A percentile compares a stretch with the other conserved stretches of the same genome.
Conservation (phyloP, 345 rosid genomes). For the Syzygium aromaticum region DNA sequence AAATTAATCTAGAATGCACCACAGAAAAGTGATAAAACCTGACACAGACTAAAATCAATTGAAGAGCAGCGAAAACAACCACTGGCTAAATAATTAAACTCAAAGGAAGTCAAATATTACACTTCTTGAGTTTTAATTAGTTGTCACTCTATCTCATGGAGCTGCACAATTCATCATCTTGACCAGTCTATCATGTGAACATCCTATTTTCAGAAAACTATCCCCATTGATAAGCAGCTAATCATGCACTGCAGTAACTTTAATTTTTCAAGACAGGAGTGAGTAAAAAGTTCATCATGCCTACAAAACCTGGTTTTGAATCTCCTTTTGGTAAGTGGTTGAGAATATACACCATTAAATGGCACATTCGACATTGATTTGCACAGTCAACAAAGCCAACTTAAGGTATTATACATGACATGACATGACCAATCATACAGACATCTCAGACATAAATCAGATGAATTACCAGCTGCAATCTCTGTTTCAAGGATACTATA, state of each 20-base stretch:
- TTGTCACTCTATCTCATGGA: not conserved
- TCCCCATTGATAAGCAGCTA: not conserved
- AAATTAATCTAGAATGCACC: not conserved
- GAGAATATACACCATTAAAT: not conserved
- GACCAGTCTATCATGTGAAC: not conserved
- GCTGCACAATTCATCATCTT: not conserved
- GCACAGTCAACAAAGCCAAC: not conserved
- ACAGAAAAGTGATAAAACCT: not conserved
- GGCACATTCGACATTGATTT: not conserved
- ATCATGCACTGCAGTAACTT: not conserved
- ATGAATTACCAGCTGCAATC: constrained; percentile 22
- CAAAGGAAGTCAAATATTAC: not conserved
- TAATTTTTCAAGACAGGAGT: not conserved
- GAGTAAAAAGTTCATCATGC: not conserved
- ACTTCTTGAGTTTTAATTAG: not conserved
- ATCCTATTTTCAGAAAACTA: not conserved
- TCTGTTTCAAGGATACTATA: constrained; percentile 39
- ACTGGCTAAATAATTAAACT: not conserved
- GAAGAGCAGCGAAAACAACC: not conserved
- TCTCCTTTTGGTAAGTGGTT: not conserved
- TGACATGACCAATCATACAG: not conserved
- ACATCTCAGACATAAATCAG: not conserved
- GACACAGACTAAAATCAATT: not conserved
- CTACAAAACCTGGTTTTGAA: not conserved
- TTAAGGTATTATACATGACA: not conserved